Evolutionary conservation across 2,329 filamentous ascomycete genomes (phyloP).

Genomic region (Ophiognomonia clavigignenti-juglandacearum): DNA sequence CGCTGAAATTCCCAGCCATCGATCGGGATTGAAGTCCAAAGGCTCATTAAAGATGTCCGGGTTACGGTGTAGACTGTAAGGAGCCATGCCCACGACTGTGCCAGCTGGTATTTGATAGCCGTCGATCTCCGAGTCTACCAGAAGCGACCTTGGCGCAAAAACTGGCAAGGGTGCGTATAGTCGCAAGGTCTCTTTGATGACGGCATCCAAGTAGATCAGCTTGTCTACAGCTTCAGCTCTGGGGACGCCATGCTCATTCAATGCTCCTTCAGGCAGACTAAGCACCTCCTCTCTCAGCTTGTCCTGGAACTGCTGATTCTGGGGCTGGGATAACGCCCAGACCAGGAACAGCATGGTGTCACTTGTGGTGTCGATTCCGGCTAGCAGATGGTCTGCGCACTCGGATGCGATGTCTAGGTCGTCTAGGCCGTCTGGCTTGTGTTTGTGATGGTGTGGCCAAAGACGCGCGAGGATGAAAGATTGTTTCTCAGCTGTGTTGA

Average conservation of each 20-base stretch:
- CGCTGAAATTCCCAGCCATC: conserved; percentile 19
- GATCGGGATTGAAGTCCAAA: conserved; percentile 21
- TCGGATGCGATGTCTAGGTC: conserved; percentile 47
- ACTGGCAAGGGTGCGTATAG: conserved; percentile 47
- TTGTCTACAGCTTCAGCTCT: conserved; percentile 31
- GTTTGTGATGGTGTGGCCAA: conserved; percentile 27
- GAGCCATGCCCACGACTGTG: conserved; percentile 20
- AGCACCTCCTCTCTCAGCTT: conserved; percentile 38
- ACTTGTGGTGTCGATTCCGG: conserved; percentile 49
- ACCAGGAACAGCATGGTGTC: conserved; percentile 47
- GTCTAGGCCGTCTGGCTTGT: conserved; percentile 25
- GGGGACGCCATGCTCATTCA: conserved; percentile 27
- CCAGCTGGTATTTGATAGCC: conserved; percentile 20
- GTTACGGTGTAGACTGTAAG: conserved; percentile 24
- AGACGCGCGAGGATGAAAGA: conserved; percentile 33
- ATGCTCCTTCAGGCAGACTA: conserved; percentile 19
- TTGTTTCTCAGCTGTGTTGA: conserved; percentile 8
- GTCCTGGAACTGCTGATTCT: conserved; percentile 37
- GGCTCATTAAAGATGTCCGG: conserved; percentile 20
- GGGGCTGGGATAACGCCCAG: conserved; percentile 42
- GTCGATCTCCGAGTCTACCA: conserved; percentile 24
- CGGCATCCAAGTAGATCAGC: conserved; percentile 39
- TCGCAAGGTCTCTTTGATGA: conserved; percentile 46
- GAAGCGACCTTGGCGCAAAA: conserved; percentile 40
- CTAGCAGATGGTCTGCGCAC: conserved; percentile 47